phyloP scores from a whole-genome alignment of 192 early-diverging fungal species.

The Dispira simplex region DNA sequence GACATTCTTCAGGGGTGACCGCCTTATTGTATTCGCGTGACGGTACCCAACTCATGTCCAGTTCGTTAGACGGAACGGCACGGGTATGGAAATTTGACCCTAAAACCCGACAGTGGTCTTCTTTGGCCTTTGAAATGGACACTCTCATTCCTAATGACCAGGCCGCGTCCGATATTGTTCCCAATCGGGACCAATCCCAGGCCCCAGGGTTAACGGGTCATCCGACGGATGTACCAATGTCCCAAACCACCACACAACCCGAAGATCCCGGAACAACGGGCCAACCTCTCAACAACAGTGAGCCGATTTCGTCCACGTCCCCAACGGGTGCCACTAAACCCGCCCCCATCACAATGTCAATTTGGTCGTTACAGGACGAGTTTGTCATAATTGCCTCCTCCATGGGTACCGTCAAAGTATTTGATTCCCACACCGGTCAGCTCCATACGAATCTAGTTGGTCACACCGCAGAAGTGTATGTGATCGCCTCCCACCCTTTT shows the following conservation, averaged over 20 bases:
- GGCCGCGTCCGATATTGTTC: neutral
- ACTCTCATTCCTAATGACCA: conserved; percentile 8
- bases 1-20: conserved; percentile 55
- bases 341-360: conserved; percentile 40
- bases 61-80: conserved; percentile 63
- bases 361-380: conserved; percentile 56
- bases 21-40: conserved; percentile 56
- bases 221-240: neutral
- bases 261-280: neutral
- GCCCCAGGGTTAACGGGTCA: neutral
- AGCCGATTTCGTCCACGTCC: neutral
- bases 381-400: conserved; percentile 47
- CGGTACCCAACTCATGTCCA: conserved; percentile 52
- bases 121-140: conserved; percentile 26
- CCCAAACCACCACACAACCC: neutral
- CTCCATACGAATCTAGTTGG: conserved; percentile 31
- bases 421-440: conserved; percentile 45
- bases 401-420: conserved; percentile 45
- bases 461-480: conserved; percentile 52
- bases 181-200: neutral
- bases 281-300: neutral
- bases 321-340: conserved; percentile 11
- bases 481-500: conserved; percentile 54
- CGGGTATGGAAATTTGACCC: conserved; percentile 50
- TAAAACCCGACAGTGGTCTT: conserved; percentile 35